These are phyloP conservation scores for Xanthoparmelia taractica DNA, from an alignment of 495 filamentous ascomycete genomes.

Conservation along the genomic window DNA sequence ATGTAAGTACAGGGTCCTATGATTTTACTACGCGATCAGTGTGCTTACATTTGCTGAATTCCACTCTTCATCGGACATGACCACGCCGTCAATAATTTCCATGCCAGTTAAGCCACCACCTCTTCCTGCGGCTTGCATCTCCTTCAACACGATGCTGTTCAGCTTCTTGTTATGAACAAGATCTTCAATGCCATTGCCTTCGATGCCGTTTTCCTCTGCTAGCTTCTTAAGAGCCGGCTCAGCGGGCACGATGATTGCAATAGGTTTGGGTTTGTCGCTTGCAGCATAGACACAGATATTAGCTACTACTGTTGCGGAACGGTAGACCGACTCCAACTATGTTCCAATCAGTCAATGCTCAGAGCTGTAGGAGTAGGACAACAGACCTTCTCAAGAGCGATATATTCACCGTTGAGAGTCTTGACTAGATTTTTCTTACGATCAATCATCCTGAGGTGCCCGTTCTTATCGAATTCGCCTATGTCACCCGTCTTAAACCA, in stretches of 20 bases:
- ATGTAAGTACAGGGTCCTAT: conserved; percentile 9
- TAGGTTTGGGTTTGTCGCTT: conserved; percentile 67
- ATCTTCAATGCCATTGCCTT: conserved; percentile 63
- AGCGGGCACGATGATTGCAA: conserved; percentile 89
- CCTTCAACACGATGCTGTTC: conserved; percentile 66
- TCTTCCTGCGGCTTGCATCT: conserved; percentile 69
- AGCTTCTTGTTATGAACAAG: conserved; percentile 81
- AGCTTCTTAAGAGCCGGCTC: conserved; percentile 81
- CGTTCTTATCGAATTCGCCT: conserved; percentile 41
- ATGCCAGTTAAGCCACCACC: conserved; percentile 72
- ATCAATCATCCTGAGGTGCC: conserved; percentile 46
- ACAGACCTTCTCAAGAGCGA: conserved; percentile 80
- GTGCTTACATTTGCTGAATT: conserved; percentile 87
- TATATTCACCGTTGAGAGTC: conserved; percentile 94
- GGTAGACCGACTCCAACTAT: conserved; percentile 88
- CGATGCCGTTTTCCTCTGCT: conserved; percentile 61
- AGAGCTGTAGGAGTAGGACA: not conserved
- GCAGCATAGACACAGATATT: conserved; percentile 97
- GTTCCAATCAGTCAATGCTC: not conserved
- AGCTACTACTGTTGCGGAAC: conserved; percentile 70
- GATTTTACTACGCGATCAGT: not conserved
- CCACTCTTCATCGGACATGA: conserved; percentile 94
- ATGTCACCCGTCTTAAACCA: conserved; percentile 55
- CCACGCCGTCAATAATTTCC: conserved; percentile 88
- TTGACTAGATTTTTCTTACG: conserved; percentile 51